phyloP scores from a whole-genome alignment of 106 monocot genomes.

The Allium fistulosum region DNA sequence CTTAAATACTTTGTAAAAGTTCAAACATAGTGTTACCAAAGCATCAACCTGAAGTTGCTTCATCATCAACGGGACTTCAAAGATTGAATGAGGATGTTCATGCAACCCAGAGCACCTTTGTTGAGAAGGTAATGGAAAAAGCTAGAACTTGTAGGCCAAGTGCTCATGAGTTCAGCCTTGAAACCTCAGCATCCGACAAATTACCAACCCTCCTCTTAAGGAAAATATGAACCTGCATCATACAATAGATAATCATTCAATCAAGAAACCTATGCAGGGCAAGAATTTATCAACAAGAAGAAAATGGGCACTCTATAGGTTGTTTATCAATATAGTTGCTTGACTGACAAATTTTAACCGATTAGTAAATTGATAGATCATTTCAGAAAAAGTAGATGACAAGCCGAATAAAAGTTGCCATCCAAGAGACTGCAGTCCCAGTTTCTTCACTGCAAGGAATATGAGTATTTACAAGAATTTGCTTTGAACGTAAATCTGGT shows the following conservation, averaged over 20 bases:
- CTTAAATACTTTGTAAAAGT: no score
- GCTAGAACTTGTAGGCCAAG: slow-evolving; percentile 73
- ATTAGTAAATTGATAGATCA: no score
- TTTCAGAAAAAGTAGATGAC: no score
- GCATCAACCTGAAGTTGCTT: slow-evolving; percentile 92
- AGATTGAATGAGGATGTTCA: slow-evolving; percentile 87
- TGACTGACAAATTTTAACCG: no score
- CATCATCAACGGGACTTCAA: slow-evolving; percentile 95
- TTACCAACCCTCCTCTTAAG: slow-evolving; percentile 74
- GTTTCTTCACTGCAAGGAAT: no score
- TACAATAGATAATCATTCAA: neutral
- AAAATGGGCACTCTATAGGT: no score
- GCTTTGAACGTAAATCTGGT: slow-evolving; percentile 88
- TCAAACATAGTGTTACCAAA: slow-evolving; percentile 32
- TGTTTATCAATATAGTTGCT: no score
- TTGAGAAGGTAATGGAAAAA: slow-evolving; percentile 80
- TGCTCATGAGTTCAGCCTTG: slow-evolving; percentile 81
- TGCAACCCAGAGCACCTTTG: slow-evolving; percentile 86
- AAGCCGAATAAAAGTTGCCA: no score
- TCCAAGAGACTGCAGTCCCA: no score
- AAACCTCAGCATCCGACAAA: slow-evolving; percentile 56
- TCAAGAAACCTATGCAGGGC: neutral
- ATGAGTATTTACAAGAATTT: slow-evolving; percentile 58
- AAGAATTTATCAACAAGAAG: neutral
- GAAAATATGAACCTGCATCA: slow-evolving; percentile 80